Conservation (phyloP, 805 yeast species). For the Sugiyamaella marilandica region DNA sequence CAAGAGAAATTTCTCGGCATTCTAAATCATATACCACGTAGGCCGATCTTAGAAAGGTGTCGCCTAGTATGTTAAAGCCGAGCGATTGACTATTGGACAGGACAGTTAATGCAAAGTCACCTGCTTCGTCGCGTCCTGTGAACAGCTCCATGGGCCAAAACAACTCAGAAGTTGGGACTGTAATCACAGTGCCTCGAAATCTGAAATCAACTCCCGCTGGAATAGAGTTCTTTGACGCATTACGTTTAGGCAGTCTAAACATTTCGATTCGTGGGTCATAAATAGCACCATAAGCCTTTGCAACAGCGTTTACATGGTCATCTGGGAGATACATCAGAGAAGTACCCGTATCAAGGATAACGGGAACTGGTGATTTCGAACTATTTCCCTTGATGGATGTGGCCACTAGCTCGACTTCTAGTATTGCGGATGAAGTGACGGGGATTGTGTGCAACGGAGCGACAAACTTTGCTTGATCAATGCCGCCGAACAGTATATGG, state of each 20-base stretch:
- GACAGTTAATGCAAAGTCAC: slow-evolving; percentile 27
- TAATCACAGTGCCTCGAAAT: slow-evolving; percentile 49
- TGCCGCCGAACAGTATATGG: slow-evolving; percentile 65
- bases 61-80: slow-evolving; percentile 46
- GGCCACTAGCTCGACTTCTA: slow-evolving; percentile 23
- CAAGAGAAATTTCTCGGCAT: slow-evolving; percentile 49
- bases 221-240: slow-evolving; percentile 16
- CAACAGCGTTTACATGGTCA: slow-evolving; percentile 31
- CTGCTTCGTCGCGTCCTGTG: slow-evolving; percentile 23
- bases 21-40: slow-evolving; percentile 65
- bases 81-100: slow-evolving; percentile 25
- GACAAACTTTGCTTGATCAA: slow-evolving; percentile 51
- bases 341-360: slow-evolving; percentile 55
- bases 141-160: slow-evolving; percentile 27
- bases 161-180: slow-evolving; percentile 34
- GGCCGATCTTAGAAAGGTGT: slow-evolving; percentile 55
- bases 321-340: slow-evolving; percentile 48
- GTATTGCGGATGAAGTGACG: slow-evolving; percentile 14
- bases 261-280: slow-evolving; percentile 38
- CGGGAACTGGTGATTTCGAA: slow-evolving; percentile 16
- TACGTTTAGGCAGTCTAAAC: slow-evolving; percentile 39
- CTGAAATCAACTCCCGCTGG: slow-evolving; percentile 37
- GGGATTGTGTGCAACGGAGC: slow-evolving; percentile 21
- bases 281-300: slow-evolving; percentile 36
- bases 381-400: slow-evolving; percentile 13